These are phyloP conservation scores for Blastocystis sp. DNA, from an alignment of 352 stramenopile species.

Conservation along the genomic window DNA sequence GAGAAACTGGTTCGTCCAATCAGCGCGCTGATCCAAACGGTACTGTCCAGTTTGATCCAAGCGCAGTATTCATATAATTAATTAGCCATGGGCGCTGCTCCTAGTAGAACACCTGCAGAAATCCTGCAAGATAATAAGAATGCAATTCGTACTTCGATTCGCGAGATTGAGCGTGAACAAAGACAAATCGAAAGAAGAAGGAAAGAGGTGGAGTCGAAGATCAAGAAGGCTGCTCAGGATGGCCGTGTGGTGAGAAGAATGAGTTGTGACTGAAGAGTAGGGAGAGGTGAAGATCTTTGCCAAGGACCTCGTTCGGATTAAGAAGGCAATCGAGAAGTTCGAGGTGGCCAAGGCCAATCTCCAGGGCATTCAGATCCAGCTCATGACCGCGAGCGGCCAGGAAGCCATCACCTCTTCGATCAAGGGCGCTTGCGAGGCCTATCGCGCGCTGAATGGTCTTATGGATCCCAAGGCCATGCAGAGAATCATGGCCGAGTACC, in stretches of 20 bases:
- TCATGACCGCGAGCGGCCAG: conserved; percentile 56
- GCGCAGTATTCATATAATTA: background rate
- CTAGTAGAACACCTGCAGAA: conserved; percentile 9
- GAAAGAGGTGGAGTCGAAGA: conserved; percentile 43
- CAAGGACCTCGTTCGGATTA: conserved; percentile 41
- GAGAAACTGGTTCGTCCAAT: conserved; percentile 38
- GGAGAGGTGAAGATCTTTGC: conserved; percentile 36
- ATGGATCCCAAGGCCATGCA: conserved; percentile 55
- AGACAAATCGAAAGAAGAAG: conserved; percentile 41
- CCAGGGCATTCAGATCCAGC: conserved; percentile 33
- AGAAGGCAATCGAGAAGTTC: conserved; percentile 48
- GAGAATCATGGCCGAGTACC: conserved; percentile 41
- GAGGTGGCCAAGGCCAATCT: conserved; percentile 55
- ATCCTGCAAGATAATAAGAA: conserved; percentile 30
- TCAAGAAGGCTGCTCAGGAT: conserved; percentile 22
- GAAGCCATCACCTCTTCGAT: conserved; percentile 25
- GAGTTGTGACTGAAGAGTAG: background rate
- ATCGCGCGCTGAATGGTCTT: conserved; percentile 13
- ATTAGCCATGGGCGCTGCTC: conserved; percentile 9
- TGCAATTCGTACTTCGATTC: conserved; percentile 36
- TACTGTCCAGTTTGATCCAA: background rate
- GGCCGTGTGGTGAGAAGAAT: background rate
- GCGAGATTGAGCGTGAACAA: conserved; percentile 42
- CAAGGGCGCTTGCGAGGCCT: conserved; percentile 32
- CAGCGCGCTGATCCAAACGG: background rate